These are phyloP conservation scores for Cryoendolithus antarcticus DNA, from an alignment of 2,329 filamentous ascomycete genomes.

Conservation along the genomic window DNA sequence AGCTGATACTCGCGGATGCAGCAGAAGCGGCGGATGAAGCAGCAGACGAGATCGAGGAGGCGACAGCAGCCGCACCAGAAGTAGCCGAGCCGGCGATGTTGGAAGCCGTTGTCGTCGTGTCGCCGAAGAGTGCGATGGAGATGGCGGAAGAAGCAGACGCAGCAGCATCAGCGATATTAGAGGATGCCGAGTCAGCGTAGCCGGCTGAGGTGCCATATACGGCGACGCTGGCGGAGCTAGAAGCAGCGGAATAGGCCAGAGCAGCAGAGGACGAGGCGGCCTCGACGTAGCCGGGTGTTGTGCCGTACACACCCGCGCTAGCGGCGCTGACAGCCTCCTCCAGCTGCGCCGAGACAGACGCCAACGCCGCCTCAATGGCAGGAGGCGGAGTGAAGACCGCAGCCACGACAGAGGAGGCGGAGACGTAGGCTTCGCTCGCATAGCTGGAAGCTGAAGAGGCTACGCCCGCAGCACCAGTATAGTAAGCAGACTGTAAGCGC, in stretches of 20 bases:
- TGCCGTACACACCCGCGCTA: conserved; percentile 46
- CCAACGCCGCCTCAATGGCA: conserved; percentile 44
- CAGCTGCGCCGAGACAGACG: conserved; percentile 44
- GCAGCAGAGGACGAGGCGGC: conserved; percentile 27
- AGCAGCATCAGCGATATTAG: conserved; percentile 41
- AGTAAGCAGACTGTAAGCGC: conserved; percentile 59
- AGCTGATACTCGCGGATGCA: conserved; percentile 34
- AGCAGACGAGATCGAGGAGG: conserved; percentile 27
- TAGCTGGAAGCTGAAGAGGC: conserved; percentile 44
- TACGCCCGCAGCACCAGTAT: conserved; percentile 49
- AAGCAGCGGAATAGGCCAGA: conserved; percentile 32
- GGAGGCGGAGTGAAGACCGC: conserved; percentile 46
- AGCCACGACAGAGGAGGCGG: conserved; percentile 34
- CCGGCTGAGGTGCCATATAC: conserved; percentile 43
- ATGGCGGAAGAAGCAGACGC: conserved; percentile 44
- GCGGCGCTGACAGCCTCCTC: conserved; percentile 48
- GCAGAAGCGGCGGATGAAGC: conserved; percentile 14
- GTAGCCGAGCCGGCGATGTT: conserved; percentile 24
- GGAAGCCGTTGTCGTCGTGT: conserved; percentile 21
- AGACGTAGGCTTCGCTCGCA: conserved; percentile 35
- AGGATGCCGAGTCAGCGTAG: conserved; percentile 42
- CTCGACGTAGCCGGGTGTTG: conserved; percentile 27
- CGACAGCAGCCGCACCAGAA: conserved; percentile 33
- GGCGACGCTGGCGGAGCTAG: conserved; percentile 26
- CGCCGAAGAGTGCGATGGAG: conserved; percentile 46